A percentile compares a stretch with the other conserved stretches of the same genome.
These are phyloP conservation scores for Penicillium polonicum DNA, from an alignment of 2,329 filamentous ascomycete species.

Conservation along the genomic window DNA sequence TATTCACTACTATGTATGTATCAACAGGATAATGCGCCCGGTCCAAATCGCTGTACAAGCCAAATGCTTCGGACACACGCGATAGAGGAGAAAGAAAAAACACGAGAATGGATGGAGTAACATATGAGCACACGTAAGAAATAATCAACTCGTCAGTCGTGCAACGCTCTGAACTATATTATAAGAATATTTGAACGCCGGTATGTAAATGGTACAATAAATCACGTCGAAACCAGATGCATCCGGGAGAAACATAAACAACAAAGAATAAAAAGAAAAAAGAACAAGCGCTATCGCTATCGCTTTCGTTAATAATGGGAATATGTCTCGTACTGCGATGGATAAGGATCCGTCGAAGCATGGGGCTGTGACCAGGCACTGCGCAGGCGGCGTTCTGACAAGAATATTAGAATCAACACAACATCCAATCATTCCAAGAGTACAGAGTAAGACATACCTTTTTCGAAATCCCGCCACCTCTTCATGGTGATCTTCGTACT, in stretches of 20 bases:
- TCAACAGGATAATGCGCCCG: no score
- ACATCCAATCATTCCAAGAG: background rate
- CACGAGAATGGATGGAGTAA: background rate
- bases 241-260: background rate
- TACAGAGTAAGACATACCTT: conserved; percentile 49
- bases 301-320: conserved; percentile 36
- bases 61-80: no score
- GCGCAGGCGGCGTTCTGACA: conserved; percentile 40
- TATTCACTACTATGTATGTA: background rate
- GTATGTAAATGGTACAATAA: conserved; percentile 18
- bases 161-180: conserved; percentile 4
- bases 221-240: conserved; percentile 16
- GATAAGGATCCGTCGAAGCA: conserved; percentile 27
- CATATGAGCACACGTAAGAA: background rate
- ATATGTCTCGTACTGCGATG: conserved; percentile 37
- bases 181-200: conserved; percentile 8
- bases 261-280: background rate
- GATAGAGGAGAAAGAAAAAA: background rate
- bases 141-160: conserved; percentile 5
- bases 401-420: conserved; percentile 8
- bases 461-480: conserved; percentile 95
- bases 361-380: conserved; percentile 30
- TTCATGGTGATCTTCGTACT: conserved; percentile 99
- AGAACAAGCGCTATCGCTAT: conserved; percentile 5
- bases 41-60: background rate